Evolutionary conservation across 345 rosid species (phyloP).

Genomic region (Citropsis articulata): DNA sequence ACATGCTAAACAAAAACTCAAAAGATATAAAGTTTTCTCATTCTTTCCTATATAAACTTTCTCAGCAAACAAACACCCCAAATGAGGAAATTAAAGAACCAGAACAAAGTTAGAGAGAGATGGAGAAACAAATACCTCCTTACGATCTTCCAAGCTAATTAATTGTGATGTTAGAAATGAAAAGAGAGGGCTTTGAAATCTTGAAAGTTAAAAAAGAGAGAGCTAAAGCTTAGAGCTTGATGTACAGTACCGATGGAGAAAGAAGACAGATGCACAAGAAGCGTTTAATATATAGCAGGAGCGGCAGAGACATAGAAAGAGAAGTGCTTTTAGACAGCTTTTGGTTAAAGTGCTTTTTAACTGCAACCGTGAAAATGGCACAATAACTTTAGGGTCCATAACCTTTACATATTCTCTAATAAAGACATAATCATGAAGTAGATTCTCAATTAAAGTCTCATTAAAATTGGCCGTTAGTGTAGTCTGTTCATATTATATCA

Average conservation of each 20-base stretch:
- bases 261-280: neutral
- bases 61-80: neutral
- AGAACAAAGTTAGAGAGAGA: neutral
- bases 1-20: neutral
- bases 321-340: neutral
- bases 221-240: neutral
- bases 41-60: neutral
- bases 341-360: neutral
- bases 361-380: neutral
- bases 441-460: too few species aligned
- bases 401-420: neutral
- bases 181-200: neutral
- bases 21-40: neutral
- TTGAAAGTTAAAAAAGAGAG: neutral
- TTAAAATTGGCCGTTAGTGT: too few species aligned
- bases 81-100: neutral
- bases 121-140: slow-evolving; percentile 40
- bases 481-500: too few species aligned
- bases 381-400: neutral
- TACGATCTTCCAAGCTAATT: slow-evolving; percentile 51
- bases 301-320: neutral
- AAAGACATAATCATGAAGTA: too few species aligned
- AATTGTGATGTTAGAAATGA: neutral
- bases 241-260: neutral
- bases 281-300: neutral